phyloP scores from a whole-genome alignment of 768 basidiomycete species.

The Auricularia cornea region DNA sequence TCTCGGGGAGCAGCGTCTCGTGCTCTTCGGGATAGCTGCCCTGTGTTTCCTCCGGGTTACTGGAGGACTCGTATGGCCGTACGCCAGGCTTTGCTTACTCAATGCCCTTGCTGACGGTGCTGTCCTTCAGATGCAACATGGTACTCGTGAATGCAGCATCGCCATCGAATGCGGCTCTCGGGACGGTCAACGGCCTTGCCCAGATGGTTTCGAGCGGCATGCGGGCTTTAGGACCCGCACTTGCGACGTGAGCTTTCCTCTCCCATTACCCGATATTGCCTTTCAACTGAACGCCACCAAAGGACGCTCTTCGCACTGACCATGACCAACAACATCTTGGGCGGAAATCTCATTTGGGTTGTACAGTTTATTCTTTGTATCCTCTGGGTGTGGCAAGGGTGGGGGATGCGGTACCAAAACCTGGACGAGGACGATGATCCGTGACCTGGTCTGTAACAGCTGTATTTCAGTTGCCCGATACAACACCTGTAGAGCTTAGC shows the following conservation, averaged over 20 bases:
- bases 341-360: background rate
- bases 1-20: background rate
- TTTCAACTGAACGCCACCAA: background rate
- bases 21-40: background rate
- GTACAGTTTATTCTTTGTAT: background rate
- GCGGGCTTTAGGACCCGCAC: background rate
- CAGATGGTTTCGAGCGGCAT: background rate
- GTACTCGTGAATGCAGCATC: background rate
- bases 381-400: background rate
- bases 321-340: background rate
- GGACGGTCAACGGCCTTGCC: background rate
- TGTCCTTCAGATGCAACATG: background rate
- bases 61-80: background rate
- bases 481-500: background rate
- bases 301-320: background rate
- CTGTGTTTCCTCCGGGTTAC: background rate
- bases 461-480: background rate
- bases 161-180: background rate
- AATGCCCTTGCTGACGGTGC: background rate
- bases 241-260: background rate
- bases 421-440: background rate
- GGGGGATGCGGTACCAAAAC: background rate
- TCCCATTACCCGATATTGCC: background rate
- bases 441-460: background rate
- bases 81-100: background rate